Evolutionary conservation across 768 basidiomycete genomes (phyloP), one percentile per base, ranked within the genome.

Genomic region (Aureoboletus auriporus): DNA sequence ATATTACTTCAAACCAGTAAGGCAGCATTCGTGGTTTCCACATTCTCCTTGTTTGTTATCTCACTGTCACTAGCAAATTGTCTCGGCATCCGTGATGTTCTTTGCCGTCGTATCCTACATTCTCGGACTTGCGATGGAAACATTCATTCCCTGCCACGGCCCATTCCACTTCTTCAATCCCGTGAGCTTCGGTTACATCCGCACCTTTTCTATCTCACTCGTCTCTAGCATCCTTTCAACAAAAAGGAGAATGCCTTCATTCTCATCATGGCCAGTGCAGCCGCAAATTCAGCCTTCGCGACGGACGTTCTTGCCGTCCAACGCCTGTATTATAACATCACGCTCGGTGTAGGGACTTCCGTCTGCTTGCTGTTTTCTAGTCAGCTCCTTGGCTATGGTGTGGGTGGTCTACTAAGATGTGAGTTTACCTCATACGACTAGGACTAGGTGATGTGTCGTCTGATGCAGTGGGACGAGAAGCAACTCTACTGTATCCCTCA

Each of bases 231-330:
- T 23, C 75, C 79, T 3, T 80, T 79, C 64, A 80, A 80, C 60
- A 80, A 76, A 59, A 80, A 80, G 45, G 80, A 82, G 57, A 76
- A 77, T 59, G 75, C 77, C 0, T 78, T 80, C 53, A 75, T 80
- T 31, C 71, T 80, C 11, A 77, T 80, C 49, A 80, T 80, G 79
- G 58, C 79, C 14, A 72, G 74, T 47, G 76, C 79, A 4, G 78
- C 78, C 4, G 73, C 78, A 14, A 77, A 73, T 38, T 71, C 75
- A 0, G 78, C 79, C 4, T 68, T 80, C 13, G 79, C 70, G 3
- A 80, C 78, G 0, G 77, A 80, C 40, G 71, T 80, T 6, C 62
- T 81, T 38, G 75, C 78, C 0, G 78, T 79, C 4, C 79, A 80
- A 49, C 71, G 76, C 0, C 23, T 80, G 12, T 80, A 71, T 56